Conservation (phyloP, 768 basidiomycete genomes). For the Postia placenta region DNA sequence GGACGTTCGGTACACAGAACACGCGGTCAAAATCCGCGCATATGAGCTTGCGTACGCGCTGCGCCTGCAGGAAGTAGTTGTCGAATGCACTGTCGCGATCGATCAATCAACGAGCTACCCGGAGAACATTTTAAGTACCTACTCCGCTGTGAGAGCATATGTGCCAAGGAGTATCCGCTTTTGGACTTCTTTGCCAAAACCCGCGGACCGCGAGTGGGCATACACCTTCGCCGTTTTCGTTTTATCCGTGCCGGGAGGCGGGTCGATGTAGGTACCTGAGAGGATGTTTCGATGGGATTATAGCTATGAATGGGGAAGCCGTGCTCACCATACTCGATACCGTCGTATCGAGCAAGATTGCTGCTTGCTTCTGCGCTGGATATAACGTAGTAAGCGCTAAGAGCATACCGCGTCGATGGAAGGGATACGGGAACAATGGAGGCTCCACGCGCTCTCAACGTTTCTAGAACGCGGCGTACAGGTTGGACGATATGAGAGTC, state of each 20-base stretch:
- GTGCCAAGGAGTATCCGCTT: conserved; percentile 87
- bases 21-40: conserved; percentile 66
- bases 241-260: conserved; percentile 36
- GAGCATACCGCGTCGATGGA: conserved; percentile 60
- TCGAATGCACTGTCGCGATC: conserved; percentile 75
- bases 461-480: conserved; percentile 39
- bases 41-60: conserved; percentile 67
- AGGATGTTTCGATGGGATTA: background rate
- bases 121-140: conserved; percentile 46
- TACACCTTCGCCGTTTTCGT: conserved; percentile 53
- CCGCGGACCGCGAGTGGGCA: conserved; percentile 56
- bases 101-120: background rate
- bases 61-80: conserved; percentile 94
- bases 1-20: conserved; percentile 54
- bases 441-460: conserved; percentile 52
- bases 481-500: conserved; percentile 37
- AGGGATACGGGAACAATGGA: conserved; percentile 67
- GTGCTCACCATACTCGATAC: conserved; percentile 69
- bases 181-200: conserved; percentile 82
- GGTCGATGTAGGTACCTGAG: conserved; percentile 45
- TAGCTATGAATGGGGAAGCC: background rate
- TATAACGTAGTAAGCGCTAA: conserved; percentile 95
- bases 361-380: conserved; percentile 92
- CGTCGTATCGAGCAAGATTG: conserved; percentile 87
- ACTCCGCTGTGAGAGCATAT: conserved; percentile 91